Base-by-base conservation (phyloP, 441 rosid species). In the Macaranga tanarius region DNA sequence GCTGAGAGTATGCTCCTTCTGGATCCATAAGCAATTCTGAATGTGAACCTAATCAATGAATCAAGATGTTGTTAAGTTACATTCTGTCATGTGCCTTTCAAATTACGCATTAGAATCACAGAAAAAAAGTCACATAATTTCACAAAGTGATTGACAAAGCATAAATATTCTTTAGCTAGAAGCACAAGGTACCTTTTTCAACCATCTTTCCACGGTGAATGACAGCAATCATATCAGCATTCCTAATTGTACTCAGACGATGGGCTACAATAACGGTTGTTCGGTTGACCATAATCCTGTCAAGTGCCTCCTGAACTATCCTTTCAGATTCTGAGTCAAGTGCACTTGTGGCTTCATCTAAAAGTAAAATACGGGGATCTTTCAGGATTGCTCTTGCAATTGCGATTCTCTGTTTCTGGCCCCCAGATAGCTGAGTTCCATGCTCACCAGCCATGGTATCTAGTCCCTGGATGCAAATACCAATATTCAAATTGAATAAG, bases 261-360 rank as follows among this genome's bases (percentile, higher is more conserved):
- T 91, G 98, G 19, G 97, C 98, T 62, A 91, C 89, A 2, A 91
- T 73, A 7, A 88, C 81, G 2, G 95, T 90, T 17, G 97, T 93
- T 75, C 97, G 75, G 60, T 89, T 87, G 8, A 86, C 79, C 98
- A 87, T 88, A 42, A 89, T 83, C 77, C 87, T 84, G 77, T 87
- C 95, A 22, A 93, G 67, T 10, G 98, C 92, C 66, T 87, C 91
- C 74, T 93, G 95, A 68, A 91, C 97, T 17, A 84, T 62, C 47
- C 88, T 84, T 71, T 93, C 92, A 0, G 97, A 91, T 71, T 88
- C 93, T 40, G 92, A 87, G 71, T 92, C 95, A 5, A 91, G 86
- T 7, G 97, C 90, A 63, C 96, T 92, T n/a, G 94, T 92, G 15
- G 92, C 97, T 83, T 92, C 97, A 56, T 90, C 96, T 9, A 92